These are phyloP conservation scores for Diaporthe capsici DNA, from an alignment of 2,329 filamentous ascomycete genomes.

Conservation along the genomic window DNA sequence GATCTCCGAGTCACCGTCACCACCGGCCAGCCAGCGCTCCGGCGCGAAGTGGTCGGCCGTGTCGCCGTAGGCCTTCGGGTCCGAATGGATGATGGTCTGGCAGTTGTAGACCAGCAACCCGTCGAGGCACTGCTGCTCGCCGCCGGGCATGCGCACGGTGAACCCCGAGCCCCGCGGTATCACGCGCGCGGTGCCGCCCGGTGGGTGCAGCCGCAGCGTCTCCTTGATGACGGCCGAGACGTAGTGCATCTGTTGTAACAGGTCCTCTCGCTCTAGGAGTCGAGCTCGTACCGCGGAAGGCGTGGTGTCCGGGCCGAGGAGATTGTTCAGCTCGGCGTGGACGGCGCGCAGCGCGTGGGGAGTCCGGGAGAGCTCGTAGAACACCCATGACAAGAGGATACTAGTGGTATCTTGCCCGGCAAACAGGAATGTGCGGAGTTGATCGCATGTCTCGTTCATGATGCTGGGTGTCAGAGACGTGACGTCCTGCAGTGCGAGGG, in stretches of 20 bases:
- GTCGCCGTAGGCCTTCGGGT: conserved; percentile 27
- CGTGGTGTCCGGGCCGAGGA: conserved; percentile 48
- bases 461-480: neutral
- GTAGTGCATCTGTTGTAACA: too few relatives aligned
- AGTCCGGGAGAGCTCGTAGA: conserved; percentile 53
- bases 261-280: too few relatives aligned
- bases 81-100: conserved; percentile 17
- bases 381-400: conserved; percentile 52
- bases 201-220: conserved; percentile 14
- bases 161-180: neutral
- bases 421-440: neutral
- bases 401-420: conserved; percentile 36
- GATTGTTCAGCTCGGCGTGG: conserved; percentile 51
- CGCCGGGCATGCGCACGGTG: conserved; percentile 39
- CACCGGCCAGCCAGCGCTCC: conserved; percentile 32
- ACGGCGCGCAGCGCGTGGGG: conserved; percentile 49
- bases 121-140: conserved; percentile 41
- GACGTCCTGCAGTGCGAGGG: neutral
- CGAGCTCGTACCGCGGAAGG: neutral
- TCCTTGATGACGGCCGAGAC: conserved; percentile 20
- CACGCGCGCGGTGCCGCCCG: neutral
- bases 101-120: neutral
- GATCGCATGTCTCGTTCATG: neutral
- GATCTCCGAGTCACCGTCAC: neutral
- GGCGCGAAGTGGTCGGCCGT: conserved; percentile 33